Base-by-base conservation (phyloP, 139 green algal species). In the Dunaliella sp. region DNA sequence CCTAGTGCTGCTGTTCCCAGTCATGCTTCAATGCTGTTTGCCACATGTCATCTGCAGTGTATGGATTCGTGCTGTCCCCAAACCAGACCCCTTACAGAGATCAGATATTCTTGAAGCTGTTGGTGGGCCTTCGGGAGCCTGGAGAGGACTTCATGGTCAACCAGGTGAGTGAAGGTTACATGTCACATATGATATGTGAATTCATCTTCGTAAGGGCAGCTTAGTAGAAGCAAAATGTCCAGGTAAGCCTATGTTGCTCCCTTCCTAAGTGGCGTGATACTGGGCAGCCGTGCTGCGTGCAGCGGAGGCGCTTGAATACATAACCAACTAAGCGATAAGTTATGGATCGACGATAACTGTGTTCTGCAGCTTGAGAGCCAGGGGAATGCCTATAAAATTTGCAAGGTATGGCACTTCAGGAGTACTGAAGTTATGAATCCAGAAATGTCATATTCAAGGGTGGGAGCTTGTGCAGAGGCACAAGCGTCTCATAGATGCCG, bases 71-170 rank as follows among this genome's bases (percentile, higher is more conserved):
- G 16, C 30, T 96, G 26, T 88, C 91, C 0, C 95, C 95, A 34
- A 97, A 98, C 84, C 95, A 98, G 88, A 97, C 94, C 1, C 95
- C 95, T 0, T 90, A 90, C 38, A 88, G 93, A 1, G 94, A 96
- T 84, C 30, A 83, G 22, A 94, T 94, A 65, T 95, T 95, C 37
- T 85, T 97, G 12, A 85, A 95, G 85, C 94, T 94, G 77, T 83
- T 96, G 36, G 31, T 92, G 0, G 92, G 92, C 37, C 77, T 95
- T 35, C 21, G 81, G 1, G 81, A 79, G 2, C 57, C 81, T 59
- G 87, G 89, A 0, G 81, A 85, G 38, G 80, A 93, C 31, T 92
- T 91, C 34, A 24, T 83, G 24, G 75, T 96, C 30, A 90, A 90
- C 82, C 81, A 88, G 82, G 75, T 84, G 72, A 24, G 38, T n/a